Base-by-base conservation (phyloP, 148 eudicot genomes). In the Chenopodium berlandieri region DNA sequence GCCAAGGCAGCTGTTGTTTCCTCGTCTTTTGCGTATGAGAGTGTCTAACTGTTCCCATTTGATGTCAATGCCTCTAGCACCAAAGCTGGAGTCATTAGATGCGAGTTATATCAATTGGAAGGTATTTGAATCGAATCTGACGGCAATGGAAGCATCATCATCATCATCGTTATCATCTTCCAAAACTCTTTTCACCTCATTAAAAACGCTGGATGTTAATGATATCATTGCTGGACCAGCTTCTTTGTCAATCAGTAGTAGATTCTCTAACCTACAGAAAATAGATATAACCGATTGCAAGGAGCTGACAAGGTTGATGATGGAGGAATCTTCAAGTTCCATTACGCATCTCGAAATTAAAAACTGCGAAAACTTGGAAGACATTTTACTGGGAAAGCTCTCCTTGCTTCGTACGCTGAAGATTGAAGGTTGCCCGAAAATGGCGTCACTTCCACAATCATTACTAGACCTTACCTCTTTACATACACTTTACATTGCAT, bases 261-360 rank as follows among this genome's bases (percentile, higher is more conserved):
- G 37, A 0, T 67, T 27, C 4, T 32, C 30, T 52, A 54, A 62
- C 0, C 67, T 76, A 4, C 14, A 34, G 64, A 4, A 0, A 17
- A 4, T 34, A 3, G 0, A 0, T 0, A 34, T 62, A 32, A 0
- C 0, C 1, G 0, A 0, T 1, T 76, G 70, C 20, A 2, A 8
- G 0, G 8, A 76, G 5, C 25, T 76, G 52, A 62, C 5, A 3
- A 19, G 13, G 62, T 44, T 76, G 70, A 76, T 9, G 16, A 7
- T 37, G 27, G 27, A 27, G 10, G 50, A 7, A 56, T 22, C 50
- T 76, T 68, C 79, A 5, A 19, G 14, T 23, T 76, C 65, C 20
- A 4, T 69, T 32, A 32, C 31, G 54, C 2, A 37, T 7, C 30
- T 76, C n/a, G 1, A 11, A 3, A 4, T 60, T 20, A 0, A 0